Conservation (phyloP, 257 asterid species). For the Solanum tarijense region DNA sequence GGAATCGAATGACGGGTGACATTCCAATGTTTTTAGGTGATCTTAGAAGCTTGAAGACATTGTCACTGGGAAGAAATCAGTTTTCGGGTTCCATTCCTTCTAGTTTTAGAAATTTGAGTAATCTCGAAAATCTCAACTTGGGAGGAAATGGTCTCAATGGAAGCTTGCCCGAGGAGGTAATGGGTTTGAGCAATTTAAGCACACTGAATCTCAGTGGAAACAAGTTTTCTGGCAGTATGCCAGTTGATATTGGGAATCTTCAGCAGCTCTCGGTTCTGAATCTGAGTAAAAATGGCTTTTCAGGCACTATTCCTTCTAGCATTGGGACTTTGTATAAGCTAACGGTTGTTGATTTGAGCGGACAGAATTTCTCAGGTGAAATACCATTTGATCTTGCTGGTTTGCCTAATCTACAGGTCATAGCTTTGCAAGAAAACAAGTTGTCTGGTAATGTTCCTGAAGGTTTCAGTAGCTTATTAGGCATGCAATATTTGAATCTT, state of each 20-base stretch:
- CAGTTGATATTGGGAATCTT: slow-evolving; percentile 32
- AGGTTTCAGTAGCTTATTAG: slow-evolving; percentile 61
- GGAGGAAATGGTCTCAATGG: slow-evolving; percentile 39
- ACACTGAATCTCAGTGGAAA: slow-evolving; percentile 46
- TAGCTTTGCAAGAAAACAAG: slow-evolving; percentile 56
- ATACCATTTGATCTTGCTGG: slow-evolving; percentile 52
- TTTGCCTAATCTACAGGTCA: slow-evolving; percentile 59
- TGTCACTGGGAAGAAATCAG: slow-evolving; percentile 41
- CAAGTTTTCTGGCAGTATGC: slow-evolving; percentile 39
- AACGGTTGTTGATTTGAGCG: slow-evolving; percentile 46
- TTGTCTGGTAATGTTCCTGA: slow-evolving; percentile 51
- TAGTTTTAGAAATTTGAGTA: slow-evolving; percentile 29
- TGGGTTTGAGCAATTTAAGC: slow-evolving; percentile 43
- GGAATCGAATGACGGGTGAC: slow-evolving; percentile 34
- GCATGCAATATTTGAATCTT: slow-evolving; percentile 46
- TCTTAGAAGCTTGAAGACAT: slow-evolving; percentile 23
- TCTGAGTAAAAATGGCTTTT: slow-evolving; percentile 48
- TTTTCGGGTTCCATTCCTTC: slow-evolving; percentile 37
- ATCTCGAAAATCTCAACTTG: slow-evolving; percentile 38
- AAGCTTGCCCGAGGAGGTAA: slow-evolving; percentile 31
- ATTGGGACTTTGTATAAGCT: slow-evolving; percentile 53
- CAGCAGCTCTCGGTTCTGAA: slow-evolving; percentile 43
- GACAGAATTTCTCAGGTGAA: slow-evolving; percentile 47
- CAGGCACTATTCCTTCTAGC: slow-evolving; percentile 39
- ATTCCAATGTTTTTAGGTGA: slow-evolving; percentile 32